These are phyloP conservation scores for Cenchrus fungigraminus DNA, from an alignment of 176 grass and related monocot species.

Conservation along the genomic window DNA sequence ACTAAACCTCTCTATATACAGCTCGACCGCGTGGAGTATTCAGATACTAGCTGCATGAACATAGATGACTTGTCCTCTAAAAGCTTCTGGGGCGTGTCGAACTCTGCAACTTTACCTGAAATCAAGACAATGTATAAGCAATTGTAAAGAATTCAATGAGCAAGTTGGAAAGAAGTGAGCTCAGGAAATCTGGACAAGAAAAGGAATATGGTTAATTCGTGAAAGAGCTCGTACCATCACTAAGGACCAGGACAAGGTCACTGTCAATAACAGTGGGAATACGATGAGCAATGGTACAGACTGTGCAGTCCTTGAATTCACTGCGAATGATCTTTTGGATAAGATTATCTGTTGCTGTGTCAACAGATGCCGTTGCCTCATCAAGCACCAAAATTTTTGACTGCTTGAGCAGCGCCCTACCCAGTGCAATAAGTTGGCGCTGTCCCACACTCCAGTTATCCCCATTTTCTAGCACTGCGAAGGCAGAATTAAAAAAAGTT, in stretches of 20 bases:
- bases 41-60: slow-evolving; percentile 87
- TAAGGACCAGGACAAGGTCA: slow-evolving; percentile 91
- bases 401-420: slow-evolving; percentile 90
- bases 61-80: slow-evolving; percentile 90
- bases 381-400: slow-evolving; percentile 94
- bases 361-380: slow-evolving; percentile 97
- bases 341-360: slow-evolving; percentile 95
- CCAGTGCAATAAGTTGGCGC: slow-evolving; percentile 92
- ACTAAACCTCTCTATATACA: slow-evolving; percentile 71
- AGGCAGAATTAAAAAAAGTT: not conserved
- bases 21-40: slow-evolving; percentile 87
- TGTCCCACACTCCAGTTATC: slow-evolving; percentile 99
- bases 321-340: slow-evolving; percentile 99
- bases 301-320: slow-evolving; percentile 89
- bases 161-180: not conserved
- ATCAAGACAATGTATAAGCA: slow-evolving; percentile 23
- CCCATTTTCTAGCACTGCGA: slow-evolving; percentile 90
- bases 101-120: slow-evolving; percentile 92
- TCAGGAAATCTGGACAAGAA: not conserved
- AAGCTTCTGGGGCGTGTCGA: slow-evolving; percentile 69
- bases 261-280: slow-evolving; percentile 99
- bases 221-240: slow-evolving; percentile 63
- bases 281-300: slow-evolving; percentile 96
- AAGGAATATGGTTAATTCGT: slow-evolving; percentile 5
- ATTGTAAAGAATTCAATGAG: not conserved